These are phyloP conservation scores for Symbiodinium pilosum DNA, from an alignment of 73 alveolate species.

Conservation along the genomic window DNA sequence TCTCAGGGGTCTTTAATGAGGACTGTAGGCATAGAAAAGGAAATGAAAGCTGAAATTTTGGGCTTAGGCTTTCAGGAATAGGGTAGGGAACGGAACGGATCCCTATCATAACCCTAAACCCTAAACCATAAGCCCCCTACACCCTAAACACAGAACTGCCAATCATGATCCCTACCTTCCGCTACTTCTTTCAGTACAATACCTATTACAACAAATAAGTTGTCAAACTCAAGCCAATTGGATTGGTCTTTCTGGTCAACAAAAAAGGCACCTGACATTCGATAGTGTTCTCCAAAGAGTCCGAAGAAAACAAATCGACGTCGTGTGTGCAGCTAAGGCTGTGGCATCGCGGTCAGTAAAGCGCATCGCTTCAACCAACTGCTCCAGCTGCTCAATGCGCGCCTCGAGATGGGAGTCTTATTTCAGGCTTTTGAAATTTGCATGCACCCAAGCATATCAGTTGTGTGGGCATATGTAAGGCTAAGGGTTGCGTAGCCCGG, in stretches of 20 bases:
- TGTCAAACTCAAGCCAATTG: neutral
- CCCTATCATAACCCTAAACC: neutral
- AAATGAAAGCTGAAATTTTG: too few species aligned
- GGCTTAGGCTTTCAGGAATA: too few species aligned
- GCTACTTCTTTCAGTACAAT: neutral
- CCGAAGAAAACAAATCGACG: neutral
- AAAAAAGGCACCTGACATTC: neutral
- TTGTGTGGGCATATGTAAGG: neutral
- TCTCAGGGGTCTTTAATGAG: too few species aligned
- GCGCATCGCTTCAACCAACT: slow-evolving; percentile 80
- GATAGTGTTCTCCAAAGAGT: neutral
- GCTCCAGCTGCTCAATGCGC: slow-evolving; percentile 62
- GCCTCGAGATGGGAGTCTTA: neutral
- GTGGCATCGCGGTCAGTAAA: slow-evolving; percentile 62
- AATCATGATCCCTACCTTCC: neutral
- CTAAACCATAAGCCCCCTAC: neutral
- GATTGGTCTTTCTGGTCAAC: neutral
- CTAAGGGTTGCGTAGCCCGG: too few species aligned
- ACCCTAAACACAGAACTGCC: neutral
- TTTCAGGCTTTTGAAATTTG: neutral
- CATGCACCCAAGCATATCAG: neutral
- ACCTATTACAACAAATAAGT: neutral
- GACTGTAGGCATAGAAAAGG: too few species aligned
- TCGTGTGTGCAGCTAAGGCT: neutral
- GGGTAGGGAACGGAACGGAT: too few species aligned